These are phyloP conservation scores for Yamadazyma triangularis DNA, from an alignment of 1,139 yeast species.

Conservation along the genomic window DNA sequence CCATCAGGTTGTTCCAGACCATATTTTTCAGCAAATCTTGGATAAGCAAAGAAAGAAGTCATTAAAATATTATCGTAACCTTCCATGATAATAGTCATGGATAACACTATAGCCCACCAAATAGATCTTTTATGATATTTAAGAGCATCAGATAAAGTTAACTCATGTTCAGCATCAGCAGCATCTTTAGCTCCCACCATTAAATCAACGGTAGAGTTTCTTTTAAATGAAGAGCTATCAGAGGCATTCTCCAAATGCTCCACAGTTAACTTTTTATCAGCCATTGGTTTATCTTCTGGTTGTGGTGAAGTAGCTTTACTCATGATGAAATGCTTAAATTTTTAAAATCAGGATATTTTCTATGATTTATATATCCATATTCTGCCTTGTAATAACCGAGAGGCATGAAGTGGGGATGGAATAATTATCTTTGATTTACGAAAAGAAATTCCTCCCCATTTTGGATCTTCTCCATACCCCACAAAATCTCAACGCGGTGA, in stretches of 20 bases:
- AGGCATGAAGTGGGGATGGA: too few relatives aligned
- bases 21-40: slow-evolving; percentile 16
- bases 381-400: too few relatives aligned
- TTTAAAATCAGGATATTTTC: too few relatives aligned
- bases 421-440: too few relatives aligned
- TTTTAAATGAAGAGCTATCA: slow-evolving; percentile 8
- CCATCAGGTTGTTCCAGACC: slow-evolving; percentile 18
- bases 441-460: too few relatives aligned
- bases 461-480: too few relatives aligned
- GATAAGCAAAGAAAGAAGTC: slow-evolving; percentile 20
- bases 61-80: slow-evolving; percentile 23
- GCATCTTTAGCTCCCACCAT: slow-evolving; percentile 16
- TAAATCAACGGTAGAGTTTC: not conserved
- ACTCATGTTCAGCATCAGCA: slow-evolving; percentile 16
- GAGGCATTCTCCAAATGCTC: slow-evolving; percentile 12
- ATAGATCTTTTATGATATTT: slow-evolving; percentile 16
- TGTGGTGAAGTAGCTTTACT: too few relatives aligned
- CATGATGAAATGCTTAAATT: too few relatives aligned
- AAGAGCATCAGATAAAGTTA: slow-evolving; percentile 14
- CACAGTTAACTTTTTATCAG: slow-evolving; percentile 9
- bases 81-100: slow-evolving; percentile 24
- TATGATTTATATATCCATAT: too few relatives aligned
- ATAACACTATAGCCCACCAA: slow-evolving; percentile 20
- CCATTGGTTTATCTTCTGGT: too few relatives aligned
- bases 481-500: too few relatives aligned